phyloP scores from a whole-genome alignment of 441 rosid species.

The Eutrema salsugineum region DNA sequence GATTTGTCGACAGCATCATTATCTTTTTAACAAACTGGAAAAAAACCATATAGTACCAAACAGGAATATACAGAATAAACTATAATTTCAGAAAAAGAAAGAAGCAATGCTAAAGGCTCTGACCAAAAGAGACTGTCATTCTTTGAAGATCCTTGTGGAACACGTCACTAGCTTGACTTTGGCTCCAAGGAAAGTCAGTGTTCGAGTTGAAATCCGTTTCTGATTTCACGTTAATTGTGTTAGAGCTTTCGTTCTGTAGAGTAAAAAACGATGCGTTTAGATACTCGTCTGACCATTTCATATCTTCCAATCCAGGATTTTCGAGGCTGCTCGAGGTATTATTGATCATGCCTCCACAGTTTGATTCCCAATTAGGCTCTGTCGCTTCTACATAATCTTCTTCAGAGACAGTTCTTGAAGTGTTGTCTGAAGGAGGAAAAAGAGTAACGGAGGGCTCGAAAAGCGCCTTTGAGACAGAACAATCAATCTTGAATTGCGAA shows the following conservation, averaged over 20 bases:
- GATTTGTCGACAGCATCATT: background rate
- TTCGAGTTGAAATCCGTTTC: background rate
- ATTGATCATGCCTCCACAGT: slow-evolving; percentile 18
- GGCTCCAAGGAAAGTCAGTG: background rate
- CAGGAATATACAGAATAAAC: background rate
- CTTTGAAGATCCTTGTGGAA: slow-evolving; percentile 34
- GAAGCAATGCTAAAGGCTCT: slow-evolving; percentile 32
- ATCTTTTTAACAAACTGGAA: background rate
- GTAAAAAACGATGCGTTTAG: background rate
- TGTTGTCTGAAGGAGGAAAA: slow-evolving; percentile 24
- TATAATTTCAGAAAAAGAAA: background rate
- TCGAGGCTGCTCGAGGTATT: background rate
- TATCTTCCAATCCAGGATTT: slow-evolving; percentile 27
- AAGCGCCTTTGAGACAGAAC: slow-evolving; percentile 22
- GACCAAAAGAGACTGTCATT: slow-evolving; percentile 46
- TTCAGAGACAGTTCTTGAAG: background rate
- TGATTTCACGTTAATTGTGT: background rate
- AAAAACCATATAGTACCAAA: background rate
- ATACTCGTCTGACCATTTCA: slow-evolving; percentile 49
- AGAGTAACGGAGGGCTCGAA: slow-evolving; percentile 45
- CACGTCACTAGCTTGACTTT: slow-evolving; percentile 1
- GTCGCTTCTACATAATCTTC: slow-evolving; percentile 7
- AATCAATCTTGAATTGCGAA: slow-evolving; percentile 25
- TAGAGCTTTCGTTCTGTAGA: background rate
- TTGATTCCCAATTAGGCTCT: slow-evolving; percentile 35